Base-by-base conservation (phyloP, 352 stramenopile species). In the Phytopythium mirpurense region DNA sequence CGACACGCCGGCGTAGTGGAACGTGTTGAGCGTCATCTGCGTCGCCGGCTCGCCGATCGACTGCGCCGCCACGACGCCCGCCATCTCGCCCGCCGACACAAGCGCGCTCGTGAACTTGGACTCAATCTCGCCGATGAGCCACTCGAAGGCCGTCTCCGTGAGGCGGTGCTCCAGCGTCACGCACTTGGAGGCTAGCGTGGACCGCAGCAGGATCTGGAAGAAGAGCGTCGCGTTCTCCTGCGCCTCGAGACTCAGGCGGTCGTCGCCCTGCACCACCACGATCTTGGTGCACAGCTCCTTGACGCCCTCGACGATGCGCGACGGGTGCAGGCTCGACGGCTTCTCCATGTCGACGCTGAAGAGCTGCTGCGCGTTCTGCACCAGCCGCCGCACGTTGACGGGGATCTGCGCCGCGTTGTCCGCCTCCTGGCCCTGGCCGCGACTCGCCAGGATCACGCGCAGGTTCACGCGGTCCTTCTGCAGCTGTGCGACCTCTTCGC, bases 11-110 rank as follows among this genome's bases (percentile, higher is more conserved):
- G 97, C 96, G 68, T 98, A 99, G 75, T 99, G 97, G 79, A 99
- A 99, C 45, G 97, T 99, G 79, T 99, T 99, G 51, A 99, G 78
- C 16, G 97, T 99, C 97, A 99, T 99, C 78, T 99, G 97, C 35
- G 97, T 99, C 48, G 97, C 96, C 21, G 97, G 97, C 65, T 99
- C 97, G 60, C 97, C 97, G 72, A 99, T 99, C 45, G 93, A 99
- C 66, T 99, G 97, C 5, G 97, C 97, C 15, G 97, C 97, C 45
- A 99, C 85, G 31, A 99, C 97, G 71, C 97, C 97, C 60, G 90
- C 95, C 93, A 99, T 99, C 71, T 99, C 97, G 63, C 97, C 97
- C 49, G 97, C 89, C 62, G 86, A 88, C 9, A 98, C 96, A 59
- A 98, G 86, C 27, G 95, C 87, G 45, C 92, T 90, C 54, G 95